These are phyloP conservation scores for Rhodotorula sp. DNA, from an alignment of 1,284 basidiomycete genomes.

Conservation along the genomic window DNA sequence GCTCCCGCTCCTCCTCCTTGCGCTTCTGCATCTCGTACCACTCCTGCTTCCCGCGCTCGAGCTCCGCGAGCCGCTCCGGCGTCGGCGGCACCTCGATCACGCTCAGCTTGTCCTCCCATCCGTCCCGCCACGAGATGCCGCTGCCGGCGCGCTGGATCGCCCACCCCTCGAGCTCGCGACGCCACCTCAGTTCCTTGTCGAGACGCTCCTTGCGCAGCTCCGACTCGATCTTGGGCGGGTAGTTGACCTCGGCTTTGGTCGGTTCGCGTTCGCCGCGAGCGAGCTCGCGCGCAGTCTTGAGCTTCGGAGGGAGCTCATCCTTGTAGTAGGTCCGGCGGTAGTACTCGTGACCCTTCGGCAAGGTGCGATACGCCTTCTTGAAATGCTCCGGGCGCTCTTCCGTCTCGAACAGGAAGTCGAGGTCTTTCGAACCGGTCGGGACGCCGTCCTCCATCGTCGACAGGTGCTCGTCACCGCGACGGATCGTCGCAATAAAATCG, in stretches of 20 bases:
- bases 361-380: slow-evolving; percentile 58
- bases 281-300: slow-evolving; percentile 74
- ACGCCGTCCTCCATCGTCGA: slow-evolving; percentile 39
- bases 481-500: slow-evolving; percentile 21
- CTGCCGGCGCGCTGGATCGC: slow-evolving; percentile 40
- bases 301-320: slow-evolving; percentile 62
- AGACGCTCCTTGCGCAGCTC: slow-evolving; percentile 42
- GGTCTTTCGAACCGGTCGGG: slow-evolving; percentile 27
- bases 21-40: slow-evolving; percentile 9
- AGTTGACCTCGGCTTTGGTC: slow-evolving; percentile 74
- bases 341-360: slow-evolving; percentile 64
- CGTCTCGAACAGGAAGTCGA: slow-evolving; percentile 34
- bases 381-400: slow-evolving; percentile 35
- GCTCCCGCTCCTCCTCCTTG: slow-evolving; percentile 6
- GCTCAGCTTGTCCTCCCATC: slow-evolving; percentile 24
- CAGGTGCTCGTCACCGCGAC: slow-evolving; percentile 26
- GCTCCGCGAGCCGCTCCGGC: slow-evolving; percentile 9
- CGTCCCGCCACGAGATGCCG: slow-evolving; percentile 42
- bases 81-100: slow-evolving; percentile 21
- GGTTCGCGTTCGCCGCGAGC: slow-evolving; percentile 74
- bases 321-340: slow-evolving; percentile 64
- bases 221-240: slow-evolving; percentile 76
- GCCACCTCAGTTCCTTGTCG: slow-evolving; percentile 44
- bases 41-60: slow-evolving; percentile 9
- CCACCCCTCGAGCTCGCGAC: slow-evolving; percentile 44